Conservation (phyloP, 108 stramenopile species). For the Discostella pseudostelligera region DNA sequence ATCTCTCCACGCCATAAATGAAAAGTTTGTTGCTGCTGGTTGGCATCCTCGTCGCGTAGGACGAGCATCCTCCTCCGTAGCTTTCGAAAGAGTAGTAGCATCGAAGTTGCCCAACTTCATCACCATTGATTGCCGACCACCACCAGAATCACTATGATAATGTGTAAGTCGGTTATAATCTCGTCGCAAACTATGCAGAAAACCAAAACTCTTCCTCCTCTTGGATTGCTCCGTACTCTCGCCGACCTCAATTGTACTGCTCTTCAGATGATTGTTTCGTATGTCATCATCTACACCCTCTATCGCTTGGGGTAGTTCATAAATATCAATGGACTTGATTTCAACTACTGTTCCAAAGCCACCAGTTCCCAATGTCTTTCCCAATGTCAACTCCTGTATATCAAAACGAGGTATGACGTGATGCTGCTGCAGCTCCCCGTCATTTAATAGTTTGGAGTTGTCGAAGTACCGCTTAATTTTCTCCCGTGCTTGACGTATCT, state of each 20-base stretch:
- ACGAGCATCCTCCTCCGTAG: not conserved
- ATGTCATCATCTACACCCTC: not conserved
- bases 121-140: no score
- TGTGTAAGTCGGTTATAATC: not conserved
- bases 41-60: not conserved
- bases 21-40: constrained; percentile 26
- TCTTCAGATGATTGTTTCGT: not conserved
- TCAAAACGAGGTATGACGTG: constrained; percentile 51
- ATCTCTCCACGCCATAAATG: constrained; percentile 34
- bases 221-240: not conserved
- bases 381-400: constrained; percentile 56
- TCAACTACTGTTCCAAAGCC: constrained; percentile 85
- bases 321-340: constrained; percentile 25
- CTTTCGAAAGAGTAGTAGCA: not conserved
- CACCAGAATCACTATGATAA: no score
- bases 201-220: not conserved
- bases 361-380: constrained; percentile 66
- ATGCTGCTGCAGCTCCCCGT: constrained; percentile 22
- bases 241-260: not conserved
- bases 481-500: constrained; percentile 16
- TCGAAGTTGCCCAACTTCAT: no score
- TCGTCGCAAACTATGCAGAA: not conserved
- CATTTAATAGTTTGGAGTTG: constrained; percentile 15
- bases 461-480: constrained; percentile 16
- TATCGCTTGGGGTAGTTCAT: not conserved